Percentiles rank a stretch among this genome's conserved stretches.
Evolutionary conservation across 2,329 filamentous ascomycete genomes (phyloP).

Genomic region (Pyrenophora teres): DNA sequence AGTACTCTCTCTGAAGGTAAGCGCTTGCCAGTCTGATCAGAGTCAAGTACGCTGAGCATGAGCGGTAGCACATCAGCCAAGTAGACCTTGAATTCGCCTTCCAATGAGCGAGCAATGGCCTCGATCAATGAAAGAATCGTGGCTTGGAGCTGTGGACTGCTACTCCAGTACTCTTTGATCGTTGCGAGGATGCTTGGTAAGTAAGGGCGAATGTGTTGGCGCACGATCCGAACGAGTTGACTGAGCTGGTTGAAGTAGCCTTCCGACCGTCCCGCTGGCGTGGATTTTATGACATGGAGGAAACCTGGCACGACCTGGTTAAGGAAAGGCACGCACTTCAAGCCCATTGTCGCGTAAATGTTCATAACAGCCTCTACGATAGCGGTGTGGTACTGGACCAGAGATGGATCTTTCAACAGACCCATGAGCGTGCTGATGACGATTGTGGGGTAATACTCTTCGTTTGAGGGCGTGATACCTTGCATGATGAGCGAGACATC

Average conservation of each 20-base stretch:
- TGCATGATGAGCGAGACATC: conserved; percentile 99
- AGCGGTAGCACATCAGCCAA: conserved; percentile 84
- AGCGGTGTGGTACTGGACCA: conserved; percentile 87
- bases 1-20: conserved; percentile 86
- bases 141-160: conserved; percentile 77
- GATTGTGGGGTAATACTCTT: conserved; percentile 97
- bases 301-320: conserved; percentile 95
- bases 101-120: conserved; percentile 87
- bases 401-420: conserved; percentile 86
- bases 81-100: conserved; percentile 98
- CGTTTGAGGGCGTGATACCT: conserved; percentile 91
- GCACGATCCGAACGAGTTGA: conserved; percentile 89
- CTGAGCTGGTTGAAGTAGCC: conserved; percentile 98
- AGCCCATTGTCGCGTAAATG: conserved; percentile 92
- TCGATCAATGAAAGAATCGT: conserved; percentile 93
- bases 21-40: conserved; percentile 76
- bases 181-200: conserved; percentile 84
- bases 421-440: conserved; percentile 95
- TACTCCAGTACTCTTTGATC: conserved; percentile 88
- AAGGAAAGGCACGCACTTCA: conserved; percentile 95
- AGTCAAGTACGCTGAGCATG: conserved; percentile 93
- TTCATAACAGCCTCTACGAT: conserved; percentile 99
- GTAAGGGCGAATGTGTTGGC: conserved; percentile 93
- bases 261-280: conserved; percentile 77
- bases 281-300: conserved; percentile 82